Conservation (phyloP, 2,329 filamentous ascomycete genomes). For the Fusarium sp. region DNA sequence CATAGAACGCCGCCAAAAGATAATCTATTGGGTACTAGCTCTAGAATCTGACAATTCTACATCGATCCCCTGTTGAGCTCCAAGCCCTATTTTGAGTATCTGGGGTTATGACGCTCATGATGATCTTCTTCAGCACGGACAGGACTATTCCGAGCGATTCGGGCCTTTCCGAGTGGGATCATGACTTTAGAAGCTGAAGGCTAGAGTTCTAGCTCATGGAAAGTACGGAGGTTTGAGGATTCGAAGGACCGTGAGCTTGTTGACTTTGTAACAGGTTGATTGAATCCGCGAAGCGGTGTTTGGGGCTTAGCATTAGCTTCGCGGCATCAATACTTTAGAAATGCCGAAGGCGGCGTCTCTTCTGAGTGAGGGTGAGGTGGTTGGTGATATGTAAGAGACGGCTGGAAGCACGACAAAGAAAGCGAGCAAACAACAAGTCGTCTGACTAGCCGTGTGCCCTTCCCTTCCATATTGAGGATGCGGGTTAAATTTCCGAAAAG, state of each 20-base stretch:
- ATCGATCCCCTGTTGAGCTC: conserved; percentile 17
- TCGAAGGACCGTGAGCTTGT: neutral
- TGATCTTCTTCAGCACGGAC: conserved; percentile 6
- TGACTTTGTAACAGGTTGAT: neutral
- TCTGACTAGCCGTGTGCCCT: conserved; percentile 3
- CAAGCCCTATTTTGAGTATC: conserved; percentile 16
- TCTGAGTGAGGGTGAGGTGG: neutral
- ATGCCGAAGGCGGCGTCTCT: neutral
- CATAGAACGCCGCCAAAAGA: neutral
- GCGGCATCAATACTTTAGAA: neutral
- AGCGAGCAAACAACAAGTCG: neutral
- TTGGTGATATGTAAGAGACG: conserved; percentile 16
- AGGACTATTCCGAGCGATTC: neutral
- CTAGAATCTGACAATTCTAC: conserved; percentile 13
- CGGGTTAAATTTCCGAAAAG: conserved; percentile 30
- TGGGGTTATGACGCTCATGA: neutral
- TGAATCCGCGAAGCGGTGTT: neutral
- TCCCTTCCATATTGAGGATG: conserved; percentile 7
- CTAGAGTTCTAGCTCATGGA: conserved; percentile 3
- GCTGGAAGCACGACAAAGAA: conserved; percentile 18
- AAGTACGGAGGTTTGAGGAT: neutral
- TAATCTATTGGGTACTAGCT: neutral
- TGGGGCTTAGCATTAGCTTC: neutral
- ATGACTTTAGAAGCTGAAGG: neutral
- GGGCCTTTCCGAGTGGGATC: neutral